Base-by-base conservation (phyloP, 768 basidiomycete species). In the Termitomyces sp. region DNA sequence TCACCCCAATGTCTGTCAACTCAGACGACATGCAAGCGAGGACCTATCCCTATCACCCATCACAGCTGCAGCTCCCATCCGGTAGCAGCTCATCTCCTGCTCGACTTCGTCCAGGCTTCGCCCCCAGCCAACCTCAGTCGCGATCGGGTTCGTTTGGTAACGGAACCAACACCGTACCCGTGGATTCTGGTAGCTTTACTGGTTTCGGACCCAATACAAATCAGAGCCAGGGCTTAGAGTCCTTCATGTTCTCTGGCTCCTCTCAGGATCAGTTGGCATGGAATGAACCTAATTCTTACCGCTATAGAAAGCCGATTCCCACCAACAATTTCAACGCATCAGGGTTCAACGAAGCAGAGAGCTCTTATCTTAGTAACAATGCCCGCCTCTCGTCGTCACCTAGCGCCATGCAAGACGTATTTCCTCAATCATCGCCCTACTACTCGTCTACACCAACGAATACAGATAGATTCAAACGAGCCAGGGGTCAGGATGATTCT, bases 381-480 rank as follows among this genome's bases (percentile, higher is more conserved):
- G 3, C 24, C 22, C 40, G 42, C 51, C 48, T 63, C 28, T 58
- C 65, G 8, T 52, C 62, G n/a, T 75, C 76, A 33, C 71, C 74
- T 5, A 67, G 57, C 49, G 60, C 72, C 20, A 63, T 73, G 44
- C 71, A 72, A 49, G 69, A 73, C 9, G 56, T 63, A 2, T 72
- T 73, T 49, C 66, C 69, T 8, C 70, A 68, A 50, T 62, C 63
- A 42, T 33, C 67, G 15, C 67, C 70, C 46, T 73, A 69, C 49
- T 69, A 68, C 42, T 55, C 62, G n/a, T 49, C 67, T 18, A 35
- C 52, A 32, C 49, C 66, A 18, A 57, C 52, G 13, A 52, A 61
- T 48, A 18, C 67, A 52, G 61, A 64, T 16, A 73, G 74, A 35
- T 40, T 68, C 7, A 83, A 83, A 68, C 74, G 81, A 15, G 71